Base-by-base conservation (phyloP, 306 rosid species). In the Ziziphus jujuba region DNA sequence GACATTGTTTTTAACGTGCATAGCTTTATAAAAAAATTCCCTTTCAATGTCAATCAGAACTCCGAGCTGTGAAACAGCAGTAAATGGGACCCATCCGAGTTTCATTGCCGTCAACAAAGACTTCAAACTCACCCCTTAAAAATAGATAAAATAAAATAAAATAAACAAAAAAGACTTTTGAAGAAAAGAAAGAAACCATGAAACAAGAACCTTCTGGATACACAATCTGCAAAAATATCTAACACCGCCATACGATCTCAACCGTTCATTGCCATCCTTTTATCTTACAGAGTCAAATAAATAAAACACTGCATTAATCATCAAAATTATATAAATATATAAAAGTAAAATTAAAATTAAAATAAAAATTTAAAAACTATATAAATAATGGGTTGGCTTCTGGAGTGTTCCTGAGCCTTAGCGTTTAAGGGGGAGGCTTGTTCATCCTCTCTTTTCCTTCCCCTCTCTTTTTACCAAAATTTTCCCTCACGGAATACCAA, bases 181-280 rank as follows among this genome's bases (percentile, higher is more conserved):
- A n/a, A n/a, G n/a, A n/a, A n/a, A n/a, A n/a, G n/a, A n/a, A 49
- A 17, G 53, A 59, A n/a, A 77, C 64, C 79, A 75, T 62, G 54
- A 15, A 79, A 38, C 67, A 69, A 80, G 95, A 90, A 93, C 86
- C 79, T 93, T 93, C 99, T 82, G 90, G 99, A 93, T 63, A 82
- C 82, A 76, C 76, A 22, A 5, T 61, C 55, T 33, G 24, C 28
- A 31, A 48, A 86, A 92, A 86, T 90, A 93, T 93, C 97, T 81
- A 2, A 47, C 59, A 25, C 7, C 70, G 66, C 19, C 63, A 43
- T 21, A 12, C 75, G 80, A 86, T 93, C 95, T 75, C 86, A 69
- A 61, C 99, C 97, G 79, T 72, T 11, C 78, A 80, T 82, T 81
- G 19, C 28, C n/a, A 11, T 62, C 11, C n/a, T 24, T 25, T n/a